Base-by-base conservation (phyloP, 148 eudicot genomes). In the Cornus controversa region DNA sequence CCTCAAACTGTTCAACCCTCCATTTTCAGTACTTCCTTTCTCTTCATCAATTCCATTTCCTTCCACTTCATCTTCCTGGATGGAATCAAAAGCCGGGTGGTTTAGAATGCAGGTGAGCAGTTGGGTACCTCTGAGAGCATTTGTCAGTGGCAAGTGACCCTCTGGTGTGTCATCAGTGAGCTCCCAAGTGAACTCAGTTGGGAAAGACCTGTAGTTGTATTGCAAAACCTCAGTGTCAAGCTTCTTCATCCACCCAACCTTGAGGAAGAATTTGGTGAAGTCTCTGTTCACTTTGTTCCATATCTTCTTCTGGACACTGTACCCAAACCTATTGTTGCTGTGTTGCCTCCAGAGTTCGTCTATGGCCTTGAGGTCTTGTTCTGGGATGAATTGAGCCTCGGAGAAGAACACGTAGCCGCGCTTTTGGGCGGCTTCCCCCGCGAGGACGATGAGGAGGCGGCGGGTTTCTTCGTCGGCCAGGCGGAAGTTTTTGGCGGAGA, bases 371-470 rank as follows among this genome's bases (percentile, higher is more conserved):
- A 96, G 87, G n/a, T 88, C 94, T 0, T 82, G 26, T 1, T 72
- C 77, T 0, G 87, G 24, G 40, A 96, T 93, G 91, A 96, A 96
- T 58, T 93, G 86, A 0, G 86, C 93, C 53, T 96, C 99, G 0
- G 99, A 93, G 86, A 96, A 96, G 93, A 91, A 96, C 0, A 96
- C 94, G 68, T 96, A 96, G 29, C 97, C 97, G 8, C 99, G 71
- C 70, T 88, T 89, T 62, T 75, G 34, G 8, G 98, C 92, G 0
- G 88, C 78, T 74, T 93, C 98, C 0, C 99, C 99, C 8, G 98
- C 92, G 0, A 96, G 88, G 67, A 74, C 86, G 72, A 93, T 96
- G 80, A 96, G 89, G 31, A 96, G 94, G 69, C 97, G 98, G 5
- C 98, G 85, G 27, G 99, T 96, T 26, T 90, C 99, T 11, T 93